Evolutionary conservation across 352 stramenopile genomes (phyloP), one percentile per base, ranked within the genome.

Genomic region (Elongisporangium anandrum): DNA sequence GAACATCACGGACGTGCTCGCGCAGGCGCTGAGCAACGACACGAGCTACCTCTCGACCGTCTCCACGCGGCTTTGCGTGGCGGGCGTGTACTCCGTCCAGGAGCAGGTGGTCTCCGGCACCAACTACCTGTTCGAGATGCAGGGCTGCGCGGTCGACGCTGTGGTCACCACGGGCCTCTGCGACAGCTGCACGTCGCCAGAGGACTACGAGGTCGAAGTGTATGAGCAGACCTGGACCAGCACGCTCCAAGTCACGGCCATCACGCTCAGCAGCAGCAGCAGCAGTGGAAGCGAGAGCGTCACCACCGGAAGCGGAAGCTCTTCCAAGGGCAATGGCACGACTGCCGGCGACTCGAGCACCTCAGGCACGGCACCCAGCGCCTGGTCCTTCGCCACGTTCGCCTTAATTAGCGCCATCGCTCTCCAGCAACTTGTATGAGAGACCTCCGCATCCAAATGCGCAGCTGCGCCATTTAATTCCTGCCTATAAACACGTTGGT

Each of bases 61-160:
- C 7, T 9, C 51, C 19, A 70, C 57, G 3, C 56, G 65, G 21
- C 50, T 78, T 17, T 65, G 52, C 8, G 66, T 75, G 55, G 60
- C 47, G 22, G 62, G 62, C 38, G 22, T 77, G 20, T 26, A 70
- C 52, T 63, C 59, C 4, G 69, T 80, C 57, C 61, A 59, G 29
- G 63, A 61, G 52, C 72, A 80, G 51, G 63, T 75, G 39, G 72
- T 80, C 34, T 63, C 65, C 13, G 72, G 69, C 22, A 80, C 63
- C 54, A 77, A 77, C 51, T 80, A 77, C 56, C 56, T 73, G 60
- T 75, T 77, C 55, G 63, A 71, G 54, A 64, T 80, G 26, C 54
- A 73, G 29, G 69, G 72, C 15, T 73, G 66, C 1, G 68, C 61
- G 20, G 52, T 50, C 20, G 69, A 56, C 17, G 52, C 24, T 34